A percentile compares a stretch with the other conserved stretches of the same genome.
Evolutionary conservation across 345 rosid genomes (phyloP).

Genomic region (Mallotus nudiflorus): DNA sequence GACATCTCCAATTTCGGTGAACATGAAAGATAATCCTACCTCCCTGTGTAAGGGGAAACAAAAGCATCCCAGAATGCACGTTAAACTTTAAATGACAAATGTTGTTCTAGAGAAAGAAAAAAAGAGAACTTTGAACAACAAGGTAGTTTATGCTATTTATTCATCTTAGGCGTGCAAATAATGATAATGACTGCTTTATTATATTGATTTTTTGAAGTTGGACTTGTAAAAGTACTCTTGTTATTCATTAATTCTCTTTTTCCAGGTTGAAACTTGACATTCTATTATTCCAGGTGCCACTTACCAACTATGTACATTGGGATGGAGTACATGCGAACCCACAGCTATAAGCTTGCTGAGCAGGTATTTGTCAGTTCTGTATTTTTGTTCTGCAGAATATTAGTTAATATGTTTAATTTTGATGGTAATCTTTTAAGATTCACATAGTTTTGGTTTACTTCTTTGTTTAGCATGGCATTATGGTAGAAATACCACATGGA

Average conservation of each 20-base stretch:
- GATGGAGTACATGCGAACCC: constrained; percentile 99
- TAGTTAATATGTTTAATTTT: neutral
- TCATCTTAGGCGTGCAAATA: neutral
- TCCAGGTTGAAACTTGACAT: constrained; percentile 73
- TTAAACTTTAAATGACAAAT: neutral
- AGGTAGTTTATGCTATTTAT: neutral
- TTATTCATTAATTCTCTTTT: constrained; percentile 48
- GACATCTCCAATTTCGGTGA: neutral
- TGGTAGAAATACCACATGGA: neutral
- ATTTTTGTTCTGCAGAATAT: constrained; percentile 4
- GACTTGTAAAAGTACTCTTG: constrained; percentile 46
- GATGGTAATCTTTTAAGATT: neutral
- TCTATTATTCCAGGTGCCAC: constrained; percentile 95
- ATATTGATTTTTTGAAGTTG: neutral
- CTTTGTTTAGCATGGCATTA: neutral
- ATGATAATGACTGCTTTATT: neutral
- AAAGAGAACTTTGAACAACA: neutral
- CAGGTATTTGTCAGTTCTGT: constrained; percentile 56
- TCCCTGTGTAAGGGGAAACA: neutral
- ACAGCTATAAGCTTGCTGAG: constrained; percentile 96
- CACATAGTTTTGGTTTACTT: neutral
- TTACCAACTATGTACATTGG: constrained; percentile 93
- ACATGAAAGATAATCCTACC: neutral
- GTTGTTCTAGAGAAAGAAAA: neutral
- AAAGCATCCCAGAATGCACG: neutral